phyloP scores from a whole-genome alignment of 2,329 filamentous ascomycete genomes.

The Truncatella angustata region DNA sequence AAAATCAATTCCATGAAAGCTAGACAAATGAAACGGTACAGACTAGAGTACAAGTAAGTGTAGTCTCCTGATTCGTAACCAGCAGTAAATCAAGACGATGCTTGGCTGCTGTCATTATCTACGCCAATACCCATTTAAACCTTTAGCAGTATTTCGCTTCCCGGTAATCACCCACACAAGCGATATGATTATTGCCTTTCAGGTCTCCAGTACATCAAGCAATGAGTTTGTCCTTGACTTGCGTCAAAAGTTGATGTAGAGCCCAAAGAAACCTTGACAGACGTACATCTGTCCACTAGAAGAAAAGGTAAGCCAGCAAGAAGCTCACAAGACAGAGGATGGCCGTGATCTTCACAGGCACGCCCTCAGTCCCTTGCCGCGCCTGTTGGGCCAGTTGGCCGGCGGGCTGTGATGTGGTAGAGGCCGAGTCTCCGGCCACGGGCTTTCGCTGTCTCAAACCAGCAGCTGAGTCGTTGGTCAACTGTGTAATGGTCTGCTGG shows the following conservation, averaged over 20 bases:
- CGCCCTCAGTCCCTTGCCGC: constrained; percentile 66
- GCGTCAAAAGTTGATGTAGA: too few species aligned
- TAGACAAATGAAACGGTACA: constrained; percentile 2
- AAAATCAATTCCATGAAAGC: neutral
- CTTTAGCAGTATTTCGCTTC: too few species aligned
- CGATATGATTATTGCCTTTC: too few species aligned
- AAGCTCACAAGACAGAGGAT: constrained; percentile 86
- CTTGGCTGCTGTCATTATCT: neutral
- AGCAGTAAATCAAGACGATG: neutral
- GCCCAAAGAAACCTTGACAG: too few species aligned
- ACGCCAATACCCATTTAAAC: too few species aligned
- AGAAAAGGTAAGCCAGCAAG: constrained; percentile 93
- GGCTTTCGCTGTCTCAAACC: constrained; percentile 77
- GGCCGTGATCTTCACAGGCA: constrained; percentile 83
- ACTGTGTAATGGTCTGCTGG: constrained; percentile 66
- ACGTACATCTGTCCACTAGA: too few species aligned
- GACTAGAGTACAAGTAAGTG: constrained; percentile 5
- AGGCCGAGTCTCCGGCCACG: constrained; percentile 46
- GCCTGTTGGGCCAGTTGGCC: constrained; percentile 53
- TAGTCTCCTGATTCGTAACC: neutral
- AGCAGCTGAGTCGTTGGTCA: constrained; percentile 66
- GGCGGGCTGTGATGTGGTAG: constrained; percentile 46
- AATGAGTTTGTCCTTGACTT: too few species aligned
- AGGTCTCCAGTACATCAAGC: too few species aligned
- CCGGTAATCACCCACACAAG: too few species aligned